Evolutionary conservation across 495 filamentous ascomycete genomes (phyloP).

Genomic region (Saxophila tyrrhenica): DNA sequence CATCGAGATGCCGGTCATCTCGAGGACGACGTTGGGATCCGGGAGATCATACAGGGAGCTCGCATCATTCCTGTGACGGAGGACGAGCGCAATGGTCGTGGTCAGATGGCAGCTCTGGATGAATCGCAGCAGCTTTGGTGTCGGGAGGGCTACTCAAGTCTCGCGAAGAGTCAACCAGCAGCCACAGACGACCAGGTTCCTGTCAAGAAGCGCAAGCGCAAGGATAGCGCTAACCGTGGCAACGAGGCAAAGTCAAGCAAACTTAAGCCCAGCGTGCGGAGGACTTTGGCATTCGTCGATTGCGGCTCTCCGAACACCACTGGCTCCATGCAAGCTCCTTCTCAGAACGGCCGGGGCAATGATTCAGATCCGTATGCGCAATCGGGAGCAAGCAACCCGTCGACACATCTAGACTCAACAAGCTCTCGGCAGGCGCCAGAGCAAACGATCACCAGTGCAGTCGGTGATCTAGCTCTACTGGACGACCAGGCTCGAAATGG

Average conservation of each 20-base stretch:
- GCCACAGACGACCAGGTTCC: neutral
- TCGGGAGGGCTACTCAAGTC: slow-evolving; percentile 13
- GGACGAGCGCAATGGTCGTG: slow-evolving; percentile 33
- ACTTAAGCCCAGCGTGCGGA: neutral
- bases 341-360: too few species aligned
- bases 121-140: slow-evolving; percentile 51
- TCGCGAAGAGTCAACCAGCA: neutral
- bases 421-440: too few species aligned
- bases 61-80: slow-evolving; percentile 48
- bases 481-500: too few species aligned
- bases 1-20: slow-evolving; percentile 56
- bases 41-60: slow-evolving; percentile 65
- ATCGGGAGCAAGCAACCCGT: too few species aligned
- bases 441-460: too few species aligned
- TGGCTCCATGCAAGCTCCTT: too few species aligned
- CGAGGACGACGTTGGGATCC: slow-evolving; percentile 66
- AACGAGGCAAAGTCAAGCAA: neutral
- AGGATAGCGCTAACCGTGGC: neutral
- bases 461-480: too few species aligned
- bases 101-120: slow-evolving; percentile 46
- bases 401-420: too few species aligned
- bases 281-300: neutral
- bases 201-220: neutral
- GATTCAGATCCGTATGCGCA: too few species aligned
- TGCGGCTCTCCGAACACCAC: neutral